Evolutionary conservation across 169 alveolate species (phyloP).

Genomic region (Plasmodium billcollinsi): DNA sequence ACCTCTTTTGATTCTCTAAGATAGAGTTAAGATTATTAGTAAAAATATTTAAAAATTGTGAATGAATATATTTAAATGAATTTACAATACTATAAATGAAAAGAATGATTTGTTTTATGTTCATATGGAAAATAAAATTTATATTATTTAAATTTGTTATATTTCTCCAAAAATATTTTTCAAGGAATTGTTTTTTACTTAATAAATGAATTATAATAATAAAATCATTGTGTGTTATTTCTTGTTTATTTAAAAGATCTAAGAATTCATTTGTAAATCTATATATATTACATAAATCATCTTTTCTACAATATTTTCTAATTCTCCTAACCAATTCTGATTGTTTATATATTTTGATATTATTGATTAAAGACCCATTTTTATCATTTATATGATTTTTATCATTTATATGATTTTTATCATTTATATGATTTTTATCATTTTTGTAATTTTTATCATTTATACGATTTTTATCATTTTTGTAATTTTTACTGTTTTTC

Average conservation of each 20-base stretch:
- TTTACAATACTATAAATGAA: constrained; percentile 42
- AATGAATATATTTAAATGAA: constrained; percentile 19
- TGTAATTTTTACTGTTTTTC: not conserved
- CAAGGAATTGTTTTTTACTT: constrained; percentile 35
- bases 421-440: no score
- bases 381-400: not conserved
- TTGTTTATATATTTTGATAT: constrained; percentile 10
- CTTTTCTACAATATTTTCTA: constrained; percentile 70
- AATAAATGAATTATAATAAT: constrained; percentile 57
- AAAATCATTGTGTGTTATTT: constrained; percentile 38
- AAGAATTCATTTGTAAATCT: constrained; percentile 50
- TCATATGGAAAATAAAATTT: constrained; percentile 51
- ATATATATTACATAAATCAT: constrained; percentile 61
- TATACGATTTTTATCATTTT: no score
- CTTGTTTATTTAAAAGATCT: constrained; percentile 36
- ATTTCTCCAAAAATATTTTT: constrained; percentile 58
- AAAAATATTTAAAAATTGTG: constrained; percentile 35
- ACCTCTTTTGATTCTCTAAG: constrained; percentile 24
- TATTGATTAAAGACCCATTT: not conserved
- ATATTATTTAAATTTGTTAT: constrained; percentile 41
- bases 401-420: no score
- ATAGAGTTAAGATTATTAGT: constrained; percentile 37
- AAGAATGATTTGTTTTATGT: constrained; percentile 56
- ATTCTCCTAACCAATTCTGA: constrained; percentile 50
- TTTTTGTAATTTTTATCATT: not conserved